These are phyloP conservation scores for Alopecurus myosuroides DNA, from an alignment of 176 grass and related monocot genomes.

Conservation along the genomic window DNA sequence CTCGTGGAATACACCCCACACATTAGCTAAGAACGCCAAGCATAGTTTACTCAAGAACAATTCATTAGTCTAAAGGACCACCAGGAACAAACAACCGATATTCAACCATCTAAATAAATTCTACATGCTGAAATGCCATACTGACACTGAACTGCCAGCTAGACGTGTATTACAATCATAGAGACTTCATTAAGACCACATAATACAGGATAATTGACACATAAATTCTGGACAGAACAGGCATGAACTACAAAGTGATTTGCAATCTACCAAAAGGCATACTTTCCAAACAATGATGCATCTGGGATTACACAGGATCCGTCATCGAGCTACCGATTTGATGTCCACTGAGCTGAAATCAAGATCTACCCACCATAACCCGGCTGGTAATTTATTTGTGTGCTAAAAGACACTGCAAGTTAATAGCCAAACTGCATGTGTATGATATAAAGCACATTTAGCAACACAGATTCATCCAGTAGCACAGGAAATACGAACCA, in stretches of 20 bases:
- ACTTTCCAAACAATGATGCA: background rate
- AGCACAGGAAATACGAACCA: background rate
- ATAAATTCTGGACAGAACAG: background rate
- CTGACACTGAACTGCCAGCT: background rate
- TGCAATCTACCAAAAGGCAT: background rate
- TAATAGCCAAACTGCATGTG: background rate
- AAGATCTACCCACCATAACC: background rate
- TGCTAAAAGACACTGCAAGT: background rate
- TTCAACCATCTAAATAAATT: background rate
- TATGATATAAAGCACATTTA: slow-evolving; percentile 7
- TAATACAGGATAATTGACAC: background rate
- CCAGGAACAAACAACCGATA: background rate
- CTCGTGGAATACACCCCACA: background rate
- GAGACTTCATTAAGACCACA: background rate
- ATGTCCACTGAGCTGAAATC: background rate
- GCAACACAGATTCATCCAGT: background rate
- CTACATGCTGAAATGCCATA: background rate
- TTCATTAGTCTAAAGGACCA: background rate
- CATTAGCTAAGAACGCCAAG: background rate
- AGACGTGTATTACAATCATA: background rate
- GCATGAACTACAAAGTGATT: background rate
- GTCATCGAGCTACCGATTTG: background rate
- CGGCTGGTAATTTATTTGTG: background rate
- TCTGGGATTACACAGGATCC: background rate
- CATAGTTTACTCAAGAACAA: background rate